phyloP scores from a whole-genome alignment of 2,329 filamentous ascomycete species.

The Chaetomiaceae sp. region DNA sequence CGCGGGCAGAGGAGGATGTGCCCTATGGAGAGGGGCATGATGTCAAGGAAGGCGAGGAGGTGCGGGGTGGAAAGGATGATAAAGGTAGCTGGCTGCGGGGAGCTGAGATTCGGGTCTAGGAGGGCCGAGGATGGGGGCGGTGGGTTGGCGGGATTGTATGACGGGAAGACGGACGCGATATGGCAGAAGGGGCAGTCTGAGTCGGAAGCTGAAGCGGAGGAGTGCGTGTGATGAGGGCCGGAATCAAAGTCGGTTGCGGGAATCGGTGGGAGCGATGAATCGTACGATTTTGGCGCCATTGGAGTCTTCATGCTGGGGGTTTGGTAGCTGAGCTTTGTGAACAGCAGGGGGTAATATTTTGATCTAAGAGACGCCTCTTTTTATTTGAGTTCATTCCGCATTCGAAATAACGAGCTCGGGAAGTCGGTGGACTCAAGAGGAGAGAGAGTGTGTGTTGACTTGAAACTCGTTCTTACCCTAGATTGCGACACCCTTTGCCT shows the following conservation, averaged over 20 bases:
- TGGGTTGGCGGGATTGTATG: slow-evolving; percentile 43
- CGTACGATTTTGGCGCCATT: slow-evolving; percentile 13
- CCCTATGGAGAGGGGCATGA: slow-evolving; percentile 77
- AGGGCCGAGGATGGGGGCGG: slow-evolving; percentile 36
- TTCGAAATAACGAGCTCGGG: too few species aligned
- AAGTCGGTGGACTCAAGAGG: too few species aligned
- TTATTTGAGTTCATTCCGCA: too few species aligned
- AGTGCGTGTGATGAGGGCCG: not conserved
- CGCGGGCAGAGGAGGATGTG: slow-evolving; percentile 82
- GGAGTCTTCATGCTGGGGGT: too few species aligned
- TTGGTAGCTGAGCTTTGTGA: too few species aligned
- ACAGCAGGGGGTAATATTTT: too few species aligned
- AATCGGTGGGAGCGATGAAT: slow-evolving; percentile 2
- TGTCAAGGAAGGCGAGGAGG: slow-evolving; percentile 87
- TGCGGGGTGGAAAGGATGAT: slow-evolving; percentile 73
- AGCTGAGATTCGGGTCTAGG: slow-evolving; percentile 33
- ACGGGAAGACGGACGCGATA: slow-evolving; percentile 48
- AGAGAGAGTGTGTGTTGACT: too few species aligned
- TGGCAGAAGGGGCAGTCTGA: slow-evolving; percentile 57
- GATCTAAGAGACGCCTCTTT: too few species aligned
- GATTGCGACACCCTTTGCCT: slow-evolving; percentile 6
- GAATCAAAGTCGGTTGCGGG: slow-evolving; percentile 19
- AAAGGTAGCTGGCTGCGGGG: slow-evolving; percentile 46
- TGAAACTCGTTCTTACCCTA: not conserved
- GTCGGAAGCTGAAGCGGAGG: slow-evolving; percentile 21